Conservation (phyloP, 1,284 basidiomycete genomes). For the Cutaneotrichosporon mucoides region DNA sequence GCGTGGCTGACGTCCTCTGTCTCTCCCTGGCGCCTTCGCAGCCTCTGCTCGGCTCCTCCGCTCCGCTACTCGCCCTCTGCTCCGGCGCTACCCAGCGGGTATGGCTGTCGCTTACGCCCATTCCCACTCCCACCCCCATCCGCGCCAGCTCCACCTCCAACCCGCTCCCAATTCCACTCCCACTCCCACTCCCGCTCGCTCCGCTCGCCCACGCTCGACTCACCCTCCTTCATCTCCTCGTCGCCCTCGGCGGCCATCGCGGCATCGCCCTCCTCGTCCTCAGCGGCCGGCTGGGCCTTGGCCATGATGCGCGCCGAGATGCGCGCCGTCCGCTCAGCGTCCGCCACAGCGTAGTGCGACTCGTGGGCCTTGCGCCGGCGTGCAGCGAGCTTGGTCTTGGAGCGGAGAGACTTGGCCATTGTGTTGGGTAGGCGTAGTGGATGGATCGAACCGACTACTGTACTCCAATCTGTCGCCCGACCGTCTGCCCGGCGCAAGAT, state of each 20-base stretch:
- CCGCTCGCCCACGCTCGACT: background rate
- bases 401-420: constrained; percentile 92
- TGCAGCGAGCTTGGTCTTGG: constrained; percentile 79
- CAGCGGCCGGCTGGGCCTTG: constrained; percentile 62
- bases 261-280: constrained; percentile 53
- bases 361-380: constrained; percentile 78
- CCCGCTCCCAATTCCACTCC: too few species aligned
- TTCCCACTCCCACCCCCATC: too few species aligned
- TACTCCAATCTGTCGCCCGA: too few species aligned
- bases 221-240: constrained; percentile 22
- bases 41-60: too few species aligned
- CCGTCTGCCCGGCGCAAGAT: too few species aligned
- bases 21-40: too few species aligned
- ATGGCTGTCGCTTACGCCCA: background rate
- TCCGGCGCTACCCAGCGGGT: constrained; percentile 7
- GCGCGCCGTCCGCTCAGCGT: constrained; percentile 76
- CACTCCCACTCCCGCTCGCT: too few species aligned
- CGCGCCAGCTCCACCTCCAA: too few species aligned
- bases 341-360: constrained; percentile 75
- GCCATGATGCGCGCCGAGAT: constrained; percentile 67
- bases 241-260: constrained; percentile 63
- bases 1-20: too few species aligned
- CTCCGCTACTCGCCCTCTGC: too few species aligned
- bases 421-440: constrained; percentile 9
- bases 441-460: too few species aligned